Percentiles rank a stretch among this genome's conserved stretches.
Conservation (phyloP, 2,329 filamentous ascomycete genomes). For the Lasiodiplodia citricola region DNA sequence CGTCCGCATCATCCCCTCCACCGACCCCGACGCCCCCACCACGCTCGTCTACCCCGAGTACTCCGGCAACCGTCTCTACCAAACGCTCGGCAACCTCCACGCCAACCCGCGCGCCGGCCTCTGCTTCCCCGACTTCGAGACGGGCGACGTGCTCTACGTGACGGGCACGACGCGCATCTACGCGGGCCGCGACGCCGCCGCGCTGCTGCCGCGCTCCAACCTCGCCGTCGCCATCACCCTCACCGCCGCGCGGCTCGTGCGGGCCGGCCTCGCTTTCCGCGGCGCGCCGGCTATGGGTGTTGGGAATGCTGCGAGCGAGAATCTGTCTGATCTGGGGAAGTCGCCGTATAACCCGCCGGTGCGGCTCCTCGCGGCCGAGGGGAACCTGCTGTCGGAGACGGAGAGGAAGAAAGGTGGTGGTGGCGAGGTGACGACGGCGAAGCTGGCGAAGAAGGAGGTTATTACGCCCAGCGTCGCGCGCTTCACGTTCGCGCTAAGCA, state of each 20-base stretch:
- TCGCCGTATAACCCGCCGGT: constrained; percentile 83
- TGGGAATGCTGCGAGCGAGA: background rate
- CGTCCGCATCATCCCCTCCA: constrained; percentile 67
- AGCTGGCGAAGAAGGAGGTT: constrained; percentile 61
- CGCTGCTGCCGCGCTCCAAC: constrained; percentile 70
- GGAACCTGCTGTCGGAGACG: constrained; percentile 33
- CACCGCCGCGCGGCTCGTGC: constrained; percentile 65
- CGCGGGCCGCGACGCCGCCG: constrained; percentile 65
- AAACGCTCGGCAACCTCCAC: constrained; percentile 79
- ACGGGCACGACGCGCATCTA: constrained; percentile 73
- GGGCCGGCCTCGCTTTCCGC: constrained; percentile 70
- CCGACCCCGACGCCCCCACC: constrained; percentile 43
- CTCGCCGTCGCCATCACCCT: constrained; percentile 74
- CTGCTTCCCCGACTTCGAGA: constrained; percentile 75
- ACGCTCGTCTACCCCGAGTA: constrained; percentile 78
- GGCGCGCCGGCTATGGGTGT: constrained; percentile 59
- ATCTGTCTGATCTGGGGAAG: background rate
- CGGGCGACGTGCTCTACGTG: constrained; percentile 73
- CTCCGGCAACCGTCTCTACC: constrained; percentile 83
- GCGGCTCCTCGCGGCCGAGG: constrained; percentile 68
- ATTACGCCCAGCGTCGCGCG: constrained; percentile 72
- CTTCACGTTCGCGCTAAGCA: constrained; percentile 62
- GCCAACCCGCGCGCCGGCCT: constrained; percentile 71
- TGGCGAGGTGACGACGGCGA: constrained; percentile 52
- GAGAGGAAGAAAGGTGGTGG: background rate